These are phyloP conservation scores for Coniella lustricola DNA, from an alignment of 2,329 filamentous ascomycete species.

Conservation along the genomic window DNA sequence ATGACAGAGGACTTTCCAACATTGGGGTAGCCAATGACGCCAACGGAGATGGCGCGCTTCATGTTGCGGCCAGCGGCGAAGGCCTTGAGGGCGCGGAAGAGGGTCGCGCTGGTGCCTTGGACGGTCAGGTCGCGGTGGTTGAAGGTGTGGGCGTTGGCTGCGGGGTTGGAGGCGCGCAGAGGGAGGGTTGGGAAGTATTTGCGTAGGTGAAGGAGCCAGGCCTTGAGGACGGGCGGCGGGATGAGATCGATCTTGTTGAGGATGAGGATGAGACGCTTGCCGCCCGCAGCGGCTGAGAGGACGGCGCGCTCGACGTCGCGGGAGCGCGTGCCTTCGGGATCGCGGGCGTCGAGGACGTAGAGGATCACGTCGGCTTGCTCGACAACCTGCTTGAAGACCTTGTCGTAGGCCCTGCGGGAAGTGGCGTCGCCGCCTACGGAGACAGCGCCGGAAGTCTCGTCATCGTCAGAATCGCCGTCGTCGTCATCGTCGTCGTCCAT, in stretches of 20 bases:
- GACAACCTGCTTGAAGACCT: conserved; percentile 90
- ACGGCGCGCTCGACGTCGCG: conserved; percentile 85
- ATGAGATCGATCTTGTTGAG: conserved; percentile 95
- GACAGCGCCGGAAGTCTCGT: conserved; percentile 41
- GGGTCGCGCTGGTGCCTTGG: conserved; percentile 73
- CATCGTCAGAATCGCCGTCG: conserved; percentile 48
- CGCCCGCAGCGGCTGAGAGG: conserved; percentile 77
- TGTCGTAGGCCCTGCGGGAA: conserved; percentile 85
- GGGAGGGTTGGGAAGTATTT: conserved; percentile 88
- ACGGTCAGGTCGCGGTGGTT: conserved; percentile 86
- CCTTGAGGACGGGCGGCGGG: conserved; percentile 71
- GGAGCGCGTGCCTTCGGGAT: conserved; percentile 84
- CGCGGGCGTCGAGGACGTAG: conserved; percentile 87
- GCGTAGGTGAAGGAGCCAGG: conserved; percentile 77
- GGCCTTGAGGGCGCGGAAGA: conserved; percentile 85
- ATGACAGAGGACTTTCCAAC: conserved; percentile 96
- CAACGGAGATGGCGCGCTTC: conserved; percentile 84
- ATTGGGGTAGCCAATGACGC: conserved; percentile 92
- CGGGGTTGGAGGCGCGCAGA: conserved; percentile 73
- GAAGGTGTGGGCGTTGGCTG: conserved; percentile 82
- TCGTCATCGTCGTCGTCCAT: conserved; percentile 29
- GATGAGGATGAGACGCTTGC: conserved; percentile 83
- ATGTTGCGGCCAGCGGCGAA: conserved; percentile 77
- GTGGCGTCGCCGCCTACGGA: conserved; percentile 47
- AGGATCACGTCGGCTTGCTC: conserved; percentile 84